Base-by-base conservation (phyloP, 2,329 filamentous ascomycete species). In the Dryadomyces quercus-mongolicae region DNA sequence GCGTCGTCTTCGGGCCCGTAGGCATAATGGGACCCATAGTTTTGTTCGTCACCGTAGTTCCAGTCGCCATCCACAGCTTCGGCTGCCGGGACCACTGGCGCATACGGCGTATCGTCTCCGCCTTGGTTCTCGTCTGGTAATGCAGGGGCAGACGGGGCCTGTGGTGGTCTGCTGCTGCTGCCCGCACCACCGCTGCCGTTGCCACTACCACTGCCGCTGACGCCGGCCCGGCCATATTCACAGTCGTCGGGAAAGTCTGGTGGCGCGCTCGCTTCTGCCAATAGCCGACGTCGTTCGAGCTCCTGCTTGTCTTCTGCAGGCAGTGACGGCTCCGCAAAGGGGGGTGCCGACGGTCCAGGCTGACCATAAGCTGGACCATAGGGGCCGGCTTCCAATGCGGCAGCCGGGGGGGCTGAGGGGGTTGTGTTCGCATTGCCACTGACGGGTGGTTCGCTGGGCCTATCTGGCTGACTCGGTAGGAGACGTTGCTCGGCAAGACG, bases 381-480 rank as follows among this genome's bases (percentile, higher is more conserved):
- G 8, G n/a, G 31, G 8, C n/a, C 40, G 36, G 15, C 31, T 15
- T 43, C 58, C 5, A 80, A 52, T 8, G 75, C 73, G 18, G 73
- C 72, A n/a, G 74, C 63, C 0, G 72, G 71, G 2, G 71, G 78
- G 2, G 69, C 74, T 5, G 71, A 74, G 6, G 71, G 70, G 2
- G 38, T 42, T 5, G 38, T 12, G 12, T 42, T 42, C 5, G 12
- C 38, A 13, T 12, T 18, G 42, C 16, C 42, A 15, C 21, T 20
- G 6, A 61, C 60, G 6, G 69, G 68, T 7, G 77, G 78, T 10
- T 70, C 0, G 66, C 66, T 10, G 68, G 64, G 59, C 15, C 56
- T 73, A 13, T 86, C 78, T 15, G 88, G 91, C 62, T 84, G 83
- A 63, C 90, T 95, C 2, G 92, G 92, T 21, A 96, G 69, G 5